A percentile compares a stretch with the other conserved stretches of the same genome.
Evolutionary conservation across 495 filamentous ascomycete genomes (phyloP).

Genomic region (Alectoria sarmentosa): DNA sequence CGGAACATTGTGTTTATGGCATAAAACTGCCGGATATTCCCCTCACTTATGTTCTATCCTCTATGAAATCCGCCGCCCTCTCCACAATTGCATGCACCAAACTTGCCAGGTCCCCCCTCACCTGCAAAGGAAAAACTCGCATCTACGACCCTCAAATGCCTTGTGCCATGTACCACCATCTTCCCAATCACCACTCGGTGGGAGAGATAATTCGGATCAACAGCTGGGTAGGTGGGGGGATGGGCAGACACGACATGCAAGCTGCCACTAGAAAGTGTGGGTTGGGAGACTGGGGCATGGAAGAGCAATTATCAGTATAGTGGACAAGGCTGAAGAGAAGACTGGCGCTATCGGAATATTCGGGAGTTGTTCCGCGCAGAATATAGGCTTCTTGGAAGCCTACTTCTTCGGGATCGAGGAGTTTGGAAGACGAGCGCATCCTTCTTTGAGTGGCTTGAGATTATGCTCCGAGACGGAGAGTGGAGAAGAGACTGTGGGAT

Average conservation of each 20-base stretch:
- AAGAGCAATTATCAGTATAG: conserved; percentile 23
- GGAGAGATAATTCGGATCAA: conserved; percentile 50
- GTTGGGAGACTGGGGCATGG: conserved; percentile 28
- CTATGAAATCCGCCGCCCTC: conserved; percentile 41
- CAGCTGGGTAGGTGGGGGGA: conserved; percentile 32
- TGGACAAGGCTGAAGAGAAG: conserved; percentile 16
- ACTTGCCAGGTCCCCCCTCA: conserved; percentile 44
- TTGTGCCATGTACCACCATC: conserved; percentile 43
- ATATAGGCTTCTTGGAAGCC: conserved; percentile 18
- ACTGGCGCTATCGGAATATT: conserved; percentile 14
- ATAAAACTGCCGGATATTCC: not conserved
- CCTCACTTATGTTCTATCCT: not conserved
- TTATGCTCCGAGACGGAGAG: not conserved
- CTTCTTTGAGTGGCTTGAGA: conserved; percentile 3
- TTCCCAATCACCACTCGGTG: conserved; percentile 38
- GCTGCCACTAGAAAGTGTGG: conserved; percentile 51
- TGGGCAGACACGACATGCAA: conserved; percentile 46
- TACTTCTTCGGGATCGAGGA: conserved; percentile 17
- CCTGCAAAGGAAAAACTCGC: conserved; percentile 50
- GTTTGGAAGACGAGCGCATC: conserved; percentile 6
- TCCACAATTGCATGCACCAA: conserved; percentile 55
- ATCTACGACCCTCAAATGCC: conserved; percentile 46
- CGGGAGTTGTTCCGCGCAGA: conserved; percentile 9
- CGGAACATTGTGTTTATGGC: not conserved
- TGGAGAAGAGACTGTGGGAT: conserved; percentile 11